Evolutionary conservation across 2,329 filamentous ascomycete genomes (phyloP).

Genomic region (Fonsecaea monophora): DNA sequence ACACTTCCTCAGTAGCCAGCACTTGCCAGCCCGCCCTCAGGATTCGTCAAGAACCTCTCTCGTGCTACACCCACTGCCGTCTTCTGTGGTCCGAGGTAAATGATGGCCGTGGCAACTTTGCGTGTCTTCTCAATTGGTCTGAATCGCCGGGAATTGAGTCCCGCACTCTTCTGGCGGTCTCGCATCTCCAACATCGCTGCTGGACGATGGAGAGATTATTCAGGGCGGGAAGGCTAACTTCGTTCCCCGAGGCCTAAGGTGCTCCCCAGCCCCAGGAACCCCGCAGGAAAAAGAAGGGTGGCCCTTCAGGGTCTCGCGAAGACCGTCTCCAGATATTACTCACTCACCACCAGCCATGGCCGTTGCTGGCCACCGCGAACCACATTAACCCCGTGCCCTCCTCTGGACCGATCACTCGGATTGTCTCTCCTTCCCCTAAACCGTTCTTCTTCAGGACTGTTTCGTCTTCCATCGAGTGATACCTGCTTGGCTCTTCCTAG

Average conservation of each 20-base stretch:
- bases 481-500: background rate
- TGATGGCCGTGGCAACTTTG: background rate
- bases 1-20: constrained; percentile 1
- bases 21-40: background rate
- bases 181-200: background rate
- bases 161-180: background rate
- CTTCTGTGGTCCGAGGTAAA: background rate
- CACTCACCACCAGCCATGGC: background rate
- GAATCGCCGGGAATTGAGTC: background rate
- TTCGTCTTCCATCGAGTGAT: background rate
- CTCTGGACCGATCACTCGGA: background rate
- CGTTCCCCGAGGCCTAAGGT: constrained; percentile 6
- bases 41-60: background rate
- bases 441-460: background rate
- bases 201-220: background rate
- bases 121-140: background rate
- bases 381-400: constrained; percentile 1
- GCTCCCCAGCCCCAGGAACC: constrained; percentile 9
- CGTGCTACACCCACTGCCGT: constrained; percentile 4
- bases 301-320: constrained; percentile 1
- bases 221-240: constrained; percentile 6
- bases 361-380: background rate
- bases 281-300: constrained; percentile 8
- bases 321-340: constrained; percentile 1
- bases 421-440: background rate